These are phyloP conservation scores for Scenedesmus sp. DNA, from an alignment of 163 green algal species.

Conservation along the genomic window DNA sequence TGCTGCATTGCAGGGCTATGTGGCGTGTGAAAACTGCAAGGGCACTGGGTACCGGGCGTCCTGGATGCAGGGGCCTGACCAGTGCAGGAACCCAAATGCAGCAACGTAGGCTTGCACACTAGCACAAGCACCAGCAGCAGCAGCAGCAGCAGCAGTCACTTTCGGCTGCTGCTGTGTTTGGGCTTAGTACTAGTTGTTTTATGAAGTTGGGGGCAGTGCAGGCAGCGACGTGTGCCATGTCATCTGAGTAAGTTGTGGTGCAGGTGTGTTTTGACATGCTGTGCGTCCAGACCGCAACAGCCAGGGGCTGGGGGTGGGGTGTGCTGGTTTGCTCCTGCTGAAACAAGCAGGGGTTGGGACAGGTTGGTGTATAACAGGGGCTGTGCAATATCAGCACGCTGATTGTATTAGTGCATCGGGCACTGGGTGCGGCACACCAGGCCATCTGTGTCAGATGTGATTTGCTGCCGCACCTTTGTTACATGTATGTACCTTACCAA, in stretches of 20 bases:
- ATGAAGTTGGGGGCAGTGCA: too few species aligned
- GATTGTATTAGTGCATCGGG: background rate
- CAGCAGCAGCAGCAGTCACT: background rate
- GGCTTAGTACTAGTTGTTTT: too few species aligned
- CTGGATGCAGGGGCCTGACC: conserved; percentile 61
- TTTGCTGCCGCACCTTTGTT: background rate
- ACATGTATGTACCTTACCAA: background rate
- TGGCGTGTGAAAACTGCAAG: conserved; percentile 65
- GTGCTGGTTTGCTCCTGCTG: background rate
- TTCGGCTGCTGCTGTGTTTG: too few species aligned
- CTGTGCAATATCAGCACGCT: background rate
- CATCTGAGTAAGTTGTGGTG: background rate
- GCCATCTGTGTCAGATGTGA: background rate
- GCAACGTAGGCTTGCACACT: background rate
- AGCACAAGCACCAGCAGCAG: background rate
- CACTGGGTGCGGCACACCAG: background rate
- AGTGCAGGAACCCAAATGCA: conserved; percentile 23
- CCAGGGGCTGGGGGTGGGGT: background rate
- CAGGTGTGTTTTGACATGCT: background rate
- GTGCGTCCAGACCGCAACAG: background rate
- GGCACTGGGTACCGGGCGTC: conserved; percentile 69
- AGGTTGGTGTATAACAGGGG: background rate
- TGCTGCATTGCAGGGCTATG: conserved; percentile 56
- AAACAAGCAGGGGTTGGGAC: background rate
- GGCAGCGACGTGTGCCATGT: too few species aligned